Percentiles rank a stretch among this genome's conserved stretches.
phyloP scores from a whole-genome alignment of 352 stramenopile genomes.

The Globisporangium yorkense region DNA sequence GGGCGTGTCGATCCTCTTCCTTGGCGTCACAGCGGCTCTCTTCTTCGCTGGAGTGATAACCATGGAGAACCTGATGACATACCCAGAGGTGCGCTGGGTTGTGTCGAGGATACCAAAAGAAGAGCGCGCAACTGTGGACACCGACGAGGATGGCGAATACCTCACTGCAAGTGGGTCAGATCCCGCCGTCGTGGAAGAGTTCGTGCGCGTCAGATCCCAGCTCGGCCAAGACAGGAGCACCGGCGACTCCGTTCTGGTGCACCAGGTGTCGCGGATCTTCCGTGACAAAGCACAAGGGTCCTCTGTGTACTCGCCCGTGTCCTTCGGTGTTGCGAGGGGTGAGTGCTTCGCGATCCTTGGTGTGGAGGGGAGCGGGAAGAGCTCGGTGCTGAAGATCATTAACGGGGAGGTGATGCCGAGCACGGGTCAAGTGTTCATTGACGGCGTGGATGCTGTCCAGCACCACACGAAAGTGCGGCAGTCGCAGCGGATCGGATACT shows the following conservation, averaged over 20 bases:
- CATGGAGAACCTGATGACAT: conserved; percentile 28
- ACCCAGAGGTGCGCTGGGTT: conserved; percentile 1
- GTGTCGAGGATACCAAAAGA: neutral
- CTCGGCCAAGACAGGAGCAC: neutral
- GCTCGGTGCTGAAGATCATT: conserved; percentile 14
- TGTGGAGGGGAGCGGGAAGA: conserved; percentile 10
- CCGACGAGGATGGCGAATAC: neutral
- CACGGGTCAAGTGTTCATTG: conserved; percentile 10
- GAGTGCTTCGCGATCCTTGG: conserved; percentile 17
- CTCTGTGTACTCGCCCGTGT: conserved; percentile 2
- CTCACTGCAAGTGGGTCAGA: neutral
- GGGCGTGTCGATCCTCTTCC: conserved; percentile 28
- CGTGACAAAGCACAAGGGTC: neutral
- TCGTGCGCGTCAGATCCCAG: neutral
- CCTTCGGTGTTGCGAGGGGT: conserved; percentile 13
- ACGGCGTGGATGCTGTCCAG: conserved; percentile 16
- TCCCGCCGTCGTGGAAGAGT: neutral
- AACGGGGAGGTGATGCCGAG: conserved; percentile 15
- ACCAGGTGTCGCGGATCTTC: conserved; percentile 8
- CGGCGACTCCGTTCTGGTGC: conserved; percentile 1
- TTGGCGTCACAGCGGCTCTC: conserved; percentile 30
- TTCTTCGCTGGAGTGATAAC: conserved; percentile 34
- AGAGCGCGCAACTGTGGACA: neutral
- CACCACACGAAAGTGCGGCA: conserved; percentile 15
- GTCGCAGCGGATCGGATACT: conserved; percentile 55